Conservation (phyloP, 768 basidiomycete species). For the Lentinus brumalis region DNA sequence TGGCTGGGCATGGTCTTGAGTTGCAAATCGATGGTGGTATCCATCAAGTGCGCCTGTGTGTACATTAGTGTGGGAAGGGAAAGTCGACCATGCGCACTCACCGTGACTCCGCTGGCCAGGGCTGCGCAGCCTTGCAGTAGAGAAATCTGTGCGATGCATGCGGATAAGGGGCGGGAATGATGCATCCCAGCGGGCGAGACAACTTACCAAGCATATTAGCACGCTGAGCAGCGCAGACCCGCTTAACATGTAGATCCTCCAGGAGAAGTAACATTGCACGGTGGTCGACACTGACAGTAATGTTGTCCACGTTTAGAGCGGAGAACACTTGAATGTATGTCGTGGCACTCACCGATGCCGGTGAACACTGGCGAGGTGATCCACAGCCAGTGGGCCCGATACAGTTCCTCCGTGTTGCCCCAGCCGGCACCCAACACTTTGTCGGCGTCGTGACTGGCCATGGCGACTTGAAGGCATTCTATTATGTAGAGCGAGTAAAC, state of each 20-base stretch:
- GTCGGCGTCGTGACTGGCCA: constrained; percentile 5
- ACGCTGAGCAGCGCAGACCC: background rate
- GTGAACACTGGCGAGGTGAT: background rate
- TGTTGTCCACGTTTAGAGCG: background rate
- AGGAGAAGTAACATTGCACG: constrained; percentile 15
- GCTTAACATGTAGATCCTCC: constrained; percentile 9
- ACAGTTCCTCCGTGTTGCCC: background rate
- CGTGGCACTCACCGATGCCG: background rate
- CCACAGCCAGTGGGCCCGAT: constrained; percentile 6
- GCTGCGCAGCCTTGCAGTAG: background rate
- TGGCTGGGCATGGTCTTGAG: background rate
- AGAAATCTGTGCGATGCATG: background rate
- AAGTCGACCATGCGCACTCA: background rate
- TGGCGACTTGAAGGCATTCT: background rate
- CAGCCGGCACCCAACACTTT: background rate
- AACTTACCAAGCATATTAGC: background rate
- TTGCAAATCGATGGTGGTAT: background rate
- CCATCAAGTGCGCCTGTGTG: background rate
- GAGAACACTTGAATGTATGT: no score
- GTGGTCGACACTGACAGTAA: background rate
- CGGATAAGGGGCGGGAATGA: no score
- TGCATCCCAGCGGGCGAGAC: background rate
- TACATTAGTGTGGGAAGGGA: background rate
- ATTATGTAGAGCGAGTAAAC: background rate
- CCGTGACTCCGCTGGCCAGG: background rate